Conservation (phyloP, 2,329 filamentous ascomycete genomes). For the Ceratocystis ficicola region DNA sequence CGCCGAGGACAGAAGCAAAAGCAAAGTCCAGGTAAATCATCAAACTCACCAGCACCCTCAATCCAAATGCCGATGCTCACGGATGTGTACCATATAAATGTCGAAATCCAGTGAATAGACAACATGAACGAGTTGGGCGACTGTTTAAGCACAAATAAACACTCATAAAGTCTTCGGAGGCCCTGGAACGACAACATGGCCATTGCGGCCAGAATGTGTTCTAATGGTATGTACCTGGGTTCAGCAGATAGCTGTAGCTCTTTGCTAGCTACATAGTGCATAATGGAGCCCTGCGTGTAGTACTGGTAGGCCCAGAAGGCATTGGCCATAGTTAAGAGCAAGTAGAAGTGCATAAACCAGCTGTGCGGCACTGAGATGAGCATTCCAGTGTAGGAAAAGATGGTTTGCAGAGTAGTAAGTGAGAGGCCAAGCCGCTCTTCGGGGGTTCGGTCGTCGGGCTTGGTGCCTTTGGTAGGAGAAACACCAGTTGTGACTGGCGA, state of each 20-base stretch:
- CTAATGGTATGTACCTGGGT: slow-evolving; percentile 40
- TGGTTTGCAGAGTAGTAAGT: background rate
- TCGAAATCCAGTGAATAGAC: slow-evolving; percentile 70
- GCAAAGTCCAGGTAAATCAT: background rate
- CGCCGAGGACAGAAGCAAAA: background rate
- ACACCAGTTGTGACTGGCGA: slow-evolving; percentile 30
- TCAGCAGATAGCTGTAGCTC: slow-evolving; percentile 25
- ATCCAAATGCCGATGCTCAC: slow-evolving; percentile 73
- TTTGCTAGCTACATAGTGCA: slow-evolving; percentile 38
- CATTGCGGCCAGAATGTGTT: slow-evolving; percentile 56
- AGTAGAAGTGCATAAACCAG: slow-evolving; percentile 85
- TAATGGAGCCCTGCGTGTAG: slow-evolving; percentile 39
- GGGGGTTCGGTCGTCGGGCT: background rate
- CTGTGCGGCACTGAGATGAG: slow-evolving; percentile 61
- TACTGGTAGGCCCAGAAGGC: slow-evolving; percentile 63
- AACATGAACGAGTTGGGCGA: slow-evolving; percentile 66
- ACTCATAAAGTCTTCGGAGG: slow-evolving; percentile 63
- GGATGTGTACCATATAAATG: slow-evolving; percentile 61
- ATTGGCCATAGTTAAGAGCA: slow-evolving; percentile 56
- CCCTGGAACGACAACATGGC: slow-evolving; percentile 65
- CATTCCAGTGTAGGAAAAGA: slow-evolving; percentile 25
- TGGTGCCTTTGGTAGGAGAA: background rate
- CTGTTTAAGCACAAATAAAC: slow-evolving; percentile 49
- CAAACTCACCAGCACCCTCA: slow-evolving; percentile 56
- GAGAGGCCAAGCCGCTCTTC: background rate